These are phyloP conservation scores for Dactylorhiza incarnata DNA, from an alignment of 106 monocot genomes.

Conservation along the genomic window DNA sequence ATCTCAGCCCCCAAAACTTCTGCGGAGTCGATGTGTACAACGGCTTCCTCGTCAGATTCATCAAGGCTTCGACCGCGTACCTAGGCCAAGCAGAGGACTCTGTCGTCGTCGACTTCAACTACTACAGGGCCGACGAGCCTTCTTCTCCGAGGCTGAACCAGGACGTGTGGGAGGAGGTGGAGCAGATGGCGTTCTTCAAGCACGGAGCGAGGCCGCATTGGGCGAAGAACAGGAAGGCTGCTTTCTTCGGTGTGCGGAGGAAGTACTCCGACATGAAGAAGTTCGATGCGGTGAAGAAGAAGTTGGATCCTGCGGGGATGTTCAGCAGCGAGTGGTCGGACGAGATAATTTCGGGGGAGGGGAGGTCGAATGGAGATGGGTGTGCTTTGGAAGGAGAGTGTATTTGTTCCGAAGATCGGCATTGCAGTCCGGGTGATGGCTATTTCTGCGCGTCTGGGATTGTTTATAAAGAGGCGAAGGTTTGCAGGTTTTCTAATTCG, in stretches of 20 bases:
- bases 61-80: conserved; percentile 52
- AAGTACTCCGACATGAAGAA: conserved; percentile 45
- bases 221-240: conserved; percentile 69
- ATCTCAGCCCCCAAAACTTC: conserved; percentile 39
- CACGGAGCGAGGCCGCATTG: conserved; percentile 61
- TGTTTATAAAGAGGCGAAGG: conserved; percentile 59
- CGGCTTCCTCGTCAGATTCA: conserved; percentile 66
- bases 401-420: conserved; percentile 64
- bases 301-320: conserved; percentile 39
- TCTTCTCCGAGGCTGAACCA: conserved; percentile 50
- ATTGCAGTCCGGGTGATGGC: conserved; percentile 58
- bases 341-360: conserved; percentile 24
- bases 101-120: conserved; percentile 76
- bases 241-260: conserved; percentile 37
- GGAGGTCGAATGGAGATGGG: conserved; percentile 18
- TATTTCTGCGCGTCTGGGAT: conserved; percentile 60
- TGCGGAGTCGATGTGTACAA: conserved; percentile 70
- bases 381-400: conserved; percentile 82
- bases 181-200: conserved; percentile 83
- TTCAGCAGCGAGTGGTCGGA: conserved; percentile 59
- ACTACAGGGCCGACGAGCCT: conserved; percentile 58
- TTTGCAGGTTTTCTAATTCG: conserved; percentile 42
- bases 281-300: conserved; percentile 30
- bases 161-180: conserved; percentile 78
- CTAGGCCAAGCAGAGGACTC: conserved; percentile 72